Conservation (phyloP, 805 yeast genomes). For the Cyberlindnera galapagoensis region DNA sequence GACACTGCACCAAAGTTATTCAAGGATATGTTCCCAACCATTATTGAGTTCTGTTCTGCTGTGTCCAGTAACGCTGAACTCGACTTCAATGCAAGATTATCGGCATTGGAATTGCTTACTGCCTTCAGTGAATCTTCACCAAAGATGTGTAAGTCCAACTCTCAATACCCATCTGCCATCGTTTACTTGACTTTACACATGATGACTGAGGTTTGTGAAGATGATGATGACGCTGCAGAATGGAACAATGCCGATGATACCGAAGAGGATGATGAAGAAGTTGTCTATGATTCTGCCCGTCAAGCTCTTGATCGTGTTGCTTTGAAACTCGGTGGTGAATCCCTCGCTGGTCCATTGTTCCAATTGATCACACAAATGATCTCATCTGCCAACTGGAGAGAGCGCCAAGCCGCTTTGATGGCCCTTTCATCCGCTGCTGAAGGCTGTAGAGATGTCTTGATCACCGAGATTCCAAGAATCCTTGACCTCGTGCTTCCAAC, state of each 20-base stretch:
- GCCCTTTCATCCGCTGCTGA: constrained; percentile 96
- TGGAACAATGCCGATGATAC: constrained; percentile 80
- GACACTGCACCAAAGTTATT: constrained; percentile 94
- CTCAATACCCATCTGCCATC: constrained; percentile 62
- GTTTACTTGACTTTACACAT: constrained; percentile 69
- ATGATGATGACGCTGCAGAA: constrained; percentile 82
- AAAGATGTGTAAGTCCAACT: constrained; percentile 82
- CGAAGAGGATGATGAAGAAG: constrained; percentile 78
- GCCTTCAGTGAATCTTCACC: constrained; percentile 93
- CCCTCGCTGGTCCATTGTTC: constrained; percentile 80
- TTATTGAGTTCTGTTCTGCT: constrained; percentile 77
- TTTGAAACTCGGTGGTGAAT: constrained; percentile 74
- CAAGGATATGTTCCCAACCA: constrained; percentile 82
- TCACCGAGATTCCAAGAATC: constrained; percentile 72
- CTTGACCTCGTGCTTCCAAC: constrained; percentile 81
- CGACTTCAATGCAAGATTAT: constrained; percentile 72
- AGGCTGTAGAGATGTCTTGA: constrained; percentile 88
- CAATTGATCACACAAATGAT: constrained; percentile 83
- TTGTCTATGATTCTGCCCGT: constrained; percentile 85
- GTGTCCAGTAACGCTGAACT: constrained; percentile 77
- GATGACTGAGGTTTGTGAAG: constrained; percentile 89
- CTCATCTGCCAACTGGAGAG: constrained; percentile 76
- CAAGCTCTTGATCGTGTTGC: constrained; percentile 92
- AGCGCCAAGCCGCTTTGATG: constrained; percentile 95
- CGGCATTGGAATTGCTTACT: constrained; percentile 83